A percentile compares a stretch with the other conserved stretches of the same genome.
phyloP scores from a whole-genome alignment of 805 yeast genomes.

The Lipomyces oligophaga region DNA sequence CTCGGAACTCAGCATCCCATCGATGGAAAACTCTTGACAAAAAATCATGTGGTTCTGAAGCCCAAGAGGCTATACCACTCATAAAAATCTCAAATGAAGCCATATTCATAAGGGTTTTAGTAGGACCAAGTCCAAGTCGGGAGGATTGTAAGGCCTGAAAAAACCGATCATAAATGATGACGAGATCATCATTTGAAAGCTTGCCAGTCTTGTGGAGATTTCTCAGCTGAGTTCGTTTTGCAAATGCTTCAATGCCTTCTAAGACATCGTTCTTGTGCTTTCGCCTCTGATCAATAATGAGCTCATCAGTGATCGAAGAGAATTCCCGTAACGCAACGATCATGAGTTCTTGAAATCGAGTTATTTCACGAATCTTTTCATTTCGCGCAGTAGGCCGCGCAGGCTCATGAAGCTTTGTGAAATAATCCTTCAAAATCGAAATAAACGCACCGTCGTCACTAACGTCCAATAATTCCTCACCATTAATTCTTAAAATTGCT shows the following conservation, averaged over 20 bases:
- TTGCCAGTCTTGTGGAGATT: slow-evolving; percentile 73
- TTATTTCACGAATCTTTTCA: slow-evolving; percentile 59
- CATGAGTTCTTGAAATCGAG: slow-evolving; percentile 83
- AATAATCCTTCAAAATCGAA: slow-evolving; percentile 77
- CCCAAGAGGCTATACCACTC: slow-evolving; percentile 79
- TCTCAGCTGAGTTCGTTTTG: slow-evolving; percentile 85
- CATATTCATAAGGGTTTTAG: slow-evolving; percentile 65
- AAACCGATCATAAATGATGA: slow-evolving; percentile 78
- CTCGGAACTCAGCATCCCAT: slow-evolving; percentile 63
- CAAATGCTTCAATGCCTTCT: slow-evolving; percentile 82
- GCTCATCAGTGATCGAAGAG: slow-evolving; percentile 68
- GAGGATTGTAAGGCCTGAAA: slow-evolving; percentile 71
- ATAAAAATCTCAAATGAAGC: slow-evolving; percentile 68
- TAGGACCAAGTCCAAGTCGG: slow-evolving; percentile 43
- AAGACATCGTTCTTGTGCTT: slow-evolving; percentile 73
- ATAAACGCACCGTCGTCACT: slow-evolving; percentile 93
- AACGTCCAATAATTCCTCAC: slow-evolving; percentile 71
- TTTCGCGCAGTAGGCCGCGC: slow-evolving; percentile 72
- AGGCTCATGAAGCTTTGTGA: slow-evolving; percentile 62
- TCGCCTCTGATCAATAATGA: slow-evolving; percentile 63
- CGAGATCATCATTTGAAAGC: slow-evolving; percentile 54
- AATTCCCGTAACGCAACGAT: slow-evolving; percentile 93
- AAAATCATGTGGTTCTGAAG: slow-evolving; percentile 45
- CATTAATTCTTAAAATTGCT: slow-evolving; percentile 84
- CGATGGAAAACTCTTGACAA: slow-evolving; percentile 58